Evolutionary conservation across 1,139 yeast species (phyloP).

Genomic region (Yamadazyma spencermartinsiae): DNA sequence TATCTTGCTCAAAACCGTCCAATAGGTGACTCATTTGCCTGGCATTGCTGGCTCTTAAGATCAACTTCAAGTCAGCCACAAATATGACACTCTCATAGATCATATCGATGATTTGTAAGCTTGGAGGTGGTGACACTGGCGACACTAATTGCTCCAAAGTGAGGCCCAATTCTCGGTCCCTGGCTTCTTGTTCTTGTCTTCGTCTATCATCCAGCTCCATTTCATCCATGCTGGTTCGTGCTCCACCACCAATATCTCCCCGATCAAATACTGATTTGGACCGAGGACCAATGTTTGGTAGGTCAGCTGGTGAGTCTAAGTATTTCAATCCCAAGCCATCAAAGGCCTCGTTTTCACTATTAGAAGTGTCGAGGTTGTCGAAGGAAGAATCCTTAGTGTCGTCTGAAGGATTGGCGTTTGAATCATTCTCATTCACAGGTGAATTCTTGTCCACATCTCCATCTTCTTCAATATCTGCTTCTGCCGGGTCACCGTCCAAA

Average conservation of each 20-base stretch:
- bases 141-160: constrained; percentile 57
- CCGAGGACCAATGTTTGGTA: constrained; percentile 30
- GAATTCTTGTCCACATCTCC: constrained; percentile 6
- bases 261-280: constrained; percentile 41
- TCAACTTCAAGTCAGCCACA: constrained; percentile 62
- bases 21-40: constrained; percentile 53
- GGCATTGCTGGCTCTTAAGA: constrained; percentile 64
- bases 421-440: neutral
- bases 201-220: constrained; percentile 12
- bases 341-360: constrained; percentile 14
- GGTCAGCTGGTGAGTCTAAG: constrained; percentile 27
- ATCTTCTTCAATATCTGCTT: constrained; percentile 7
- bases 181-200: constrained; percentile 10
- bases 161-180: constrained; percentile 17
- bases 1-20: constrained; percentile 33
- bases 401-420: neutral
- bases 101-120: constrained; percentile 54
- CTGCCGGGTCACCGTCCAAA: constrained; percentile 11
- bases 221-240: constrained; percentile 10
- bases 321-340: constrained; percentile 23
- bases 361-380: constrained; percentile 14
- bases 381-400: constrained; percentile 4
- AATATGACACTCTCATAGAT: constrained; percentile 61
- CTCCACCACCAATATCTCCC: constrained; percentile 17
- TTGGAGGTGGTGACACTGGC: constrained; percentile 52